Base-by-base conservation (phyloP, 345 rosid genomes). In the Pistacia vera region DNA sequence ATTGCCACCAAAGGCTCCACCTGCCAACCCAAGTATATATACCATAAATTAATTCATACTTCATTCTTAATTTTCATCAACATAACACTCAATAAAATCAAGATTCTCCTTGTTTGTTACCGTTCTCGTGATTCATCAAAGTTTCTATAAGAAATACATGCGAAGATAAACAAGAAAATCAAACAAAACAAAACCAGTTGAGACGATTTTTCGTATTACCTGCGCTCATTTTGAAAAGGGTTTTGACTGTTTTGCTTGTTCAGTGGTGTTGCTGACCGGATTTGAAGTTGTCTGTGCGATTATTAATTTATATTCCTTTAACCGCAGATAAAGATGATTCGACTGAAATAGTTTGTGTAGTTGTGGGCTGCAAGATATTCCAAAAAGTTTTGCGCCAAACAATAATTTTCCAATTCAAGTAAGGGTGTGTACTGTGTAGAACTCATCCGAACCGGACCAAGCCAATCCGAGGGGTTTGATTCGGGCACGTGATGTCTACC, bases 1-100 rank as follows among this genome's bases (percentile, higher is more conserved):
- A 75, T 85, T 91, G 79, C 99, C 97, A 72, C 99, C 99, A 82
- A 92, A 93, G 71, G 97, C 97, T 70, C 98, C 99, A 72, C 97
- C 99, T 93, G 80, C 75, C 46, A 79, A 36, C 5, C 57, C 57
- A 54, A 72, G 25, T n/a, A 17, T 51, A 65, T 17, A 38, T 6
- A 13, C 3, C 28, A 8, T 68, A 2, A 17, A 2, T 63, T 33
- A 33, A 33, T 61, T 30, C 14, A 10, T 25, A 20, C 9, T 22
- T 2, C 2, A 6, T 9, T 36, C 20, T 17, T 3, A 12, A 35
- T 22, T 0, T 62, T 18, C 30, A 0, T 16, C 18, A 3, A 28
- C 10, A 46, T 5, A 12, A 2, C 33, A 11, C 10, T 44, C 2
- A 35, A 14, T 2, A 30, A 6, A 63, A 63, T 52, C 48, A 33